Evolutionary conservation across 2,329 filamentous ascomycete species (phyloP), one percentile per base, ranked within the genome.

Genomic region (Ascochyta clinopodiicola): DNA sequence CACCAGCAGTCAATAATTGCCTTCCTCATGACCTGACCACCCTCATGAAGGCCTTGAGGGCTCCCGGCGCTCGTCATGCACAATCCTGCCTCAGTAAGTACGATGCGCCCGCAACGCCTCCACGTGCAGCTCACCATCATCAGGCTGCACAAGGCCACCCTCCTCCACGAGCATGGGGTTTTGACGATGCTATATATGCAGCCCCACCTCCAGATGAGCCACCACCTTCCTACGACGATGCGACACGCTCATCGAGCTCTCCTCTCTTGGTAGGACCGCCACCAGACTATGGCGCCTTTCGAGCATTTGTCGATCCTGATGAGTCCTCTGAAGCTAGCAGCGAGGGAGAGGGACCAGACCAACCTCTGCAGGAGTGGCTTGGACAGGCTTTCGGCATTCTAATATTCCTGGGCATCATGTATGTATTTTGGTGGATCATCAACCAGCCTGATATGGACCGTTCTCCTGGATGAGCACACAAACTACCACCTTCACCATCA

Each of bases 211-310:
- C 68, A 35, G 62, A 68, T 25, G 67, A 68, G 24, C 66, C 70
- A 15, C 72, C 70, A 7, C 72, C 72, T 4, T 74, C 71, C 2
- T 75, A 75, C 44, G 63, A 73, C 19, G 71, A 72, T 44, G 68
- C 71, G 5, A 70, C 63, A 2, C 61, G 62, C 1, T 66, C 65
- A 15, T 49, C 59, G 2, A 51, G 51, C 13, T 54, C 67, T 4
- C 72, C 72, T 1, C 65, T 73, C n/a, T 63, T 73, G 1, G 67
- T 68, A 2, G 69, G 69, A 2, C 67, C 68, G 1, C 63, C 66
- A 1, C 67, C 68, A 31, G 59, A 66, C 43, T 74, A 75, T 36
- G 71, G 71, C 45, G 66, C 68, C 36, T 69, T 71, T 49, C 55
- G 56, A 39, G 63, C 67, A 2, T 72, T 68, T 44, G 39, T 59